Conservation (phyloP, 2,329 filamentous ascomycete genomes). For the Aspergillus fischeri region DNA sequence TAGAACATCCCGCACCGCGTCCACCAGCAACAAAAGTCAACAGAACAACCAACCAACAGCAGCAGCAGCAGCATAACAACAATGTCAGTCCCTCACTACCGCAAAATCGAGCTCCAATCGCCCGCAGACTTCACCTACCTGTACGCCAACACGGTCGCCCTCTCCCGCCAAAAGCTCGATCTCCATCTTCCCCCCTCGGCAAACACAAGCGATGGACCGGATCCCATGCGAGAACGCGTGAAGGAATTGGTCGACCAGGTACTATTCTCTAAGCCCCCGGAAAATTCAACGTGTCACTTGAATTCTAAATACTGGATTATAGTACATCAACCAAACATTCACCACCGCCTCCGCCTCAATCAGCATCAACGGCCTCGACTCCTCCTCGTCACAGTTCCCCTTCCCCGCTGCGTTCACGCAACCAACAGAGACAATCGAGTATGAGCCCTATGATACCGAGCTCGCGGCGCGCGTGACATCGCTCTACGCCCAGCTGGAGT, state of each 20-base stretch:
- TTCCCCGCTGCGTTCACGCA: conserved; percentile 32
- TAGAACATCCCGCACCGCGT: conserved; percentile 2
- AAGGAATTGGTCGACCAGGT: conserved; percentile 41
- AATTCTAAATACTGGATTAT: neutral
- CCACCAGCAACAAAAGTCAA: neutral
- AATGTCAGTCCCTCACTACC: conserved; percentile 37
- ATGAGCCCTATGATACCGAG: conserved; percentile 43
- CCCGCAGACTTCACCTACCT: conserved; percentile 48
- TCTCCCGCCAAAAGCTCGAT: conserved; percentile 47
- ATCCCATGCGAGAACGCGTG: conserved; percentile 43
- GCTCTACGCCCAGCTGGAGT: conserved; percentile 46
- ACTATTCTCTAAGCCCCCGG: neutral
- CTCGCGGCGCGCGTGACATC: conserved; percentile 42
- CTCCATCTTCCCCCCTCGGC: conserved; percentile 46
- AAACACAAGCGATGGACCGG: conserved; percentile 31
- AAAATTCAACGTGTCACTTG: neutral
- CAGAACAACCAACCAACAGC: neutral
- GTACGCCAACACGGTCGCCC: conserved; percentile 41
- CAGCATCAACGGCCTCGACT: conserved; percentile 46
- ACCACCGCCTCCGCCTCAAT: conserved; percentile 41
- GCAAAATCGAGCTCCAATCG: conserved; percentile 50
- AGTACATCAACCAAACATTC: conserved; percentile 46
- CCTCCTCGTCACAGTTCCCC: conserved; percentile 27
- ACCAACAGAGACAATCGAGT: conserved; percentile 42
- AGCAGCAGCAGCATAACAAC: conserved; percentile 1